Base-by-base conservation (phyloP, 2,329 filamentous ascomycete species). In the Phialophora tarda region DNA sequence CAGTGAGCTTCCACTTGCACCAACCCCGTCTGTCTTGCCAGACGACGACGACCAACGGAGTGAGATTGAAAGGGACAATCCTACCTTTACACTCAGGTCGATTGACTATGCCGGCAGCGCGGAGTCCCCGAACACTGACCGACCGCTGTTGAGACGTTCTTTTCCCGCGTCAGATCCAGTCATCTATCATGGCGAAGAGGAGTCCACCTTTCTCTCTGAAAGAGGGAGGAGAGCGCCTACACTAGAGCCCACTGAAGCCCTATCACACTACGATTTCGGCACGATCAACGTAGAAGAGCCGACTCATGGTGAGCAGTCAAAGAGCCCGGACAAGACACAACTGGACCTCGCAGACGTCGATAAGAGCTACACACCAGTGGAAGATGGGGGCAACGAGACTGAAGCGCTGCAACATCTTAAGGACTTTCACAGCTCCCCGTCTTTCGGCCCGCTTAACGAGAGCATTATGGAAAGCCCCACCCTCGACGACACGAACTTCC, bases 231-330 rank as follows among this genome's bases (percentile, higher is more conserved):
- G 78, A 68, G 80, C 79, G 17, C 73, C 76, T 2, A 76, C 74
- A 55, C 76, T 78, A 47, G 74, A 77, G 41, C 78, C 80, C 38
- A 75, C 69, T 24, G 74, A 75, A 44, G 75, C 77, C 30, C 59
- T 81, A 17, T 80, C 78, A 12, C 78, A 79, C 66, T 79, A 80
- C 66, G 81, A 83, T 66, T 77, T 79, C 60, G 78, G 76, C 12
- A 77, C 75, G 58, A 73, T 76, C 24, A 74, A 80, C 23, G 73
- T 84, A 56, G 85, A 83, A 70, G 23, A 66, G 38, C 64, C 66
- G 34, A 62, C 64, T 41, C 56, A 60, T 54, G 63, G 56, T 32
- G 41, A 64, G 34, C 65, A 65, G 48, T 44, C 51, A 8, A 61
- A 67, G 24, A 56, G 50, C 28, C 53, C 54, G 21, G 47, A 61